These are phyloP conservation scores for Gossypium laxum DNA, from an alignment of 441 rosid species.

Conservation along the genomic window DNA sequence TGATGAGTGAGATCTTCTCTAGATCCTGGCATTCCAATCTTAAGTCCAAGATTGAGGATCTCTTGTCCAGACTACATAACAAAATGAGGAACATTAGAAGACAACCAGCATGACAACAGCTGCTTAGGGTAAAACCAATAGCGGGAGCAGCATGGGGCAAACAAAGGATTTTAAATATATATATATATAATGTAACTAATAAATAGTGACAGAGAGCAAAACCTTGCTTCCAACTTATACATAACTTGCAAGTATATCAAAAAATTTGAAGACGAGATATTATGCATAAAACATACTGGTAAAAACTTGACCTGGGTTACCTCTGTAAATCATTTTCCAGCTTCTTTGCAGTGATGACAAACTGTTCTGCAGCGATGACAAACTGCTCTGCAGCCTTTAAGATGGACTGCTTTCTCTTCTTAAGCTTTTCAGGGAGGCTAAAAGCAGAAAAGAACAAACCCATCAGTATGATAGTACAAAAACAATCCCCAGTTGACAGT, in stretches of 20 bases:
- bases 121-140: not conserved
- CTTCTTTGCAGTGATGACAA: conserved; percentile 41
- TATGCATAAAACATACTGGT: not conserved
- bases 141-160: not conserved
- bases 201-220: not conserved
- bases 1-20: conserved; percentile 65
- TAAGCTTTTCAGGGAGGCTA: conserved; percentile 35
- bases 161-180: not conserved
- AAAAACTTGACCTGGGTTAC: conserved; percentile 21
- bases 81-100: not conserved
- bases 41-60: conserved; percentile 48
- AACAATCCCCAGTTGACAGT: not conserved
- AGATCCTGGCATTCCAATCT: conserved; percentile 65
- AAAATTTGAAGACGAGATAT: not conserved
- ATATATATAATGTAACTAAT: not conserved
- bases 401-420: conserved; percentile 31
- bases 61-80: conserved; percentile 58
- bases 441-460: conserved; percentile 3
- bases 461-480: not conserved
- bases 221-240: not conserved
- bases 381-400: conserved; percentile 48
- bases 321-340: conserved; percentile 51
- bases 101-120: not conserved
- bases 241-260: too few species aligned
- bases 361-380: conserved; percentile 41